phyloP scores from a whole-genome alignment of 495 filamentous ascomycete genomes.

The Friedmanniomyces simplex region DNA sequence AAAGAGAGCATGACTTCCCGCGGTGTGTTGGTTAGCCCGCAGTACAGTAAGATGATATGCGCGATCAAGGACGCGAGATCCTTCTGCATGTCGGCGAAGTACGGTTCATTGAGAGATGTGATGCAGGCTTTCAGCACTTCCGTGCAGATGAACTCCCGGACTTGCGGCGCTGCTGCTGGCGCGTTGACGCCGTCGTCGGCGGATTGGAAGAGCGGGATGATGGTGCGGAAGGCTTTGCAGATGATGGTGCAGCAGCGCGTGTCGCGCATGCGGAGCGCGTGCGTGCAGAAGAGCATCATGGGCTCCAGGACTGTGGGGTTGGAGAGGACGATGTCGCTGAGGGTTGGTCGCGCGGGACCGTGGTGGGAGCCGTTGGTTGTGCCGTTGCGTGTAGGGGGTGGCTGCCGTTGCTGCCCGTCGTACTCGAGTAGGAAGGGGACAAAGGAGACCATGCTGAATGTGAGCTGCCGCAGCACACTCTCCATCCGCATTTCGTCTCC shows the following conservation, averaged over 20 bases:
- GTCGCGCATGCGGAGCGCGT: slow-evolving; percentile 84
- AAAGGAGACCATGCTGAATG: slow-evolving; percentile 82
- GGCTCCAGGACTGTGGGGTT: slow-evolving; percentile 72
- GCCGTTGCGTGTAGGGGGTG: slow-evolving; percentile 28
- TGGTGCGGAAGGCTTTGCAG: slow-evolving; percentile 69
- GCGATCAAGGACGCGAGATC: slow-evolving; percentile 85
- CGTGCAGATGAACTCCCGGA: slow-evolving; percentile 82
- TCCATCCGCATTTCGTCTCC: slow-evolving; percentile 97
- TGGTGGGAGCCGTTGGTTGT: slow-evolving; percentile 31
- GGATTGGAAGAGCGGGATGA: slow-evolving; percentile 64
- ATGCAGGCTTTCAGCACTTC: slow-evolving; percentile 76
- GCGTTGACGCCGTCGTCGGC: slow-evolving; percentile 21
- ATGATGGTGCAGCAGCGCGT: slow-evolving; percentile 79
- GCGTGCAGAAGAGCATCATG: slow-evolving; percentile 79
- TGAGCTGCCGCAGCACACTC: slow-evolving; percentile 88
- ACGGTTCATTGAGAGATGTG: slow-evolving; percentile 81
- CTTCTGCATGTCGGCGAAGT: slow-evolving; percentile 93
- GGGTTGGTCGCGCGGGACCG: slow-evolving; percentile 8
- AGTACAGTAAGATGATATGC: slow-evolving; percentile 67
- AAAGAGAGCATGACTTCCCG: slow-evolving; percentile 46
- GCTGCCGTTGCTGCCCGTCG: background rate
- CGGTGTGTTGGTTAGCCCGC: slow-evolving; percentile 48
- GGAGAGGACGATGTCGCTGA: slow-evolving; percentile 59
- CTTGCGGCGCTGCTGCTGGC: slow-evolving; percentile 50
- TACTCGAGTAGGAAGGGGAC: slow-evolving; percentile 72